A percentile compares a stretch with the other conserved stretches of the same genome.
Conservation (phyloP, 2,329 filamentous ascomycete species). For the Sclerotinia subarctica region DNA sequence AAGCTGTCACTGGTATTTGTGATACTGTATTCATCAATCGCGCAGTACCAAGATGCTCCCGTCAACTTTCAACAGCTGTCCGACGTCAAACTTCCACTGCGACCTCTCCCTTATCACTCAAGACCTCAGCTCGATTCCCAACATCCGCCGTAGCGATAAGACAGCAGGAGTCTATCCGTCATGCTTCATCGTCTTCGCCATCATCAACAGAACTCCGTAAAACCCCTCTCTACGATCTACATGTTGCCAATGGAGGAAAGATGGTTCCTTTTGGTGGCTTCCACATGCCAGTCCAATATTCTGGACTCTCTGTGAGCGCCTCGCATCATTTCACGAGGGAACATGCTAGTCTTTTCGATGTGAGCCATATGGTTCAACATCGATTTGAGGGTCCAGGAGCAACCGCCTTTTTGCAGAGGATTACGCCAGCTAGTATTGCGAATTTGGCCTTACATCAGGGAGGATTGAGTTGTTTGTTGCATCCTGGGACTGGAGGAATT, state of each 20-base stretch:
- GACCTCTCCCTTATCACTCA: conserved; percentile 10
- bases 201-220: conserved; percentile 45
- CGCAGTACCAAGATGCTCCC: conserved; percentile 25
- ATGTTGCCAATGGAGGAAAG: conserved; percentile 76
- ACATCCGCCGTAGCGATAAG: conserved; percentile 4
- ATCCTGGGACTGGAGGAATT: conserved; percentile 79
- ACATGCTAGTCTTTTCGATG: conserved; percentile 90
- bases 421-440: conserved; percentile 74
- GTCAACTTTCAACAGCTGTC: conserved; percentile 33
- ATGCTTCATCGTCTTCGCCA: conserved; percentile 28
- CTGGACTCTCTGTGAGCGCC: conserved; percentile 69
- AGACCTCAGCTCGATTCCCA: conserved; percentile 14
- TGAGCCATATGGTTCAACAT: conserved; percentile 95
- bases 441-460: conserved; percentile 65
- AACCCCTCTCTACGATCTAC: conserved; percentile 76
- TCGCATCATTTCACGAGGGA: conserved; percentile 88
- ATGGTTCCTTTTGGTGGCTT: conserved; percentile 97
- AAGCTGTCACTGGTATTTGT: conserved; percentile 29
- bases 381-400: conserved; percentile 78
- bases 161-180: conserved; percentile 13
- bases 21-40: conserved; percentile 25
- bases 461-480: conserved; percentile 80
- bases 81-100: conserved; percentile 20
- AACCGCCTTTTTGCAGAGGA: conserved; percentile 72
- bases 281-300: conserved; percentile 90